These are phyloP conservation scores for Sambucus nigra DNA, from an alignment of 129 eudicot genomes.

Conservation along the genomic window DNA sequence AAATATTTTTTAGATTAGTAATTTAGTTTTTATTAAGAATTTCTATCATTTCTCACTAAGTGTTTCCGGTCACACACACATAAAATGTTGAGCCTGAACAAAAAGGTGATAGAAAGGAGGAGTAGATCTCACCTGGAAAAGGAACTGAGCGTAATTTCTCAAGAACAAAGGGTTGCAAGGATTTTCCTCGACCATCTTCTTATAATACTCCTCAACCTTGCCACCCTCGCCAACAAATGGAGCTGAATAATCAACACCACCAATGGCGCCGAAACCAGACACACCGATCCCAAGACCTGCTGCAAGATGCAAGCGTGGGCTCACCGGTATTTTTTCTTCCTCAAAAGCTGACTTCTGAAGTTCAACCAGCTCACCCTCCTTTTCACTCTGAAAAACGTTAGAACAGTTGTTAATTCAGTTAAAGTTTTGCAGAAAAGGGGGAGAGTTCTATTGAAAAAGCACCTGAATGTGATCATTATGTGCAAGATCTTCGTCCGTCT, in stretches of 20 bases:
- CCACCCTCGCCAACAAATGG: background rate
- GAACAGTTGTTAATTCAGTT: background rate
- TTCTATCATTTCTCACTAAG: no score
- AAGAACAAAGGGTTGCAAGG: constrained; percentile 38
- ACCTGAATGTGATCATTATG: constrained; percentile 25
- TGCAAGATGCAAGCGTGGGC: constrained; percentile 36
- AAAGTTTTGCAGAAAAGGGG: background rate
- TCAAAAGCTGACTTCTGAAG: background rate
- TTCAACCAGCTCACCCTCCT: background rate
- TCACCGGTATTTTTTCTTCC: constrained; percentile 16
- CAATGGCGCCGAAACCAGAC: background rate
- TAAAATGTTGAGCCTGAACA: no score
- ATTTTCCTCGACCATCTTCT: constrained; percentile 36
- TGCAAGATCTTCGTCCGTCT: constrained; percentile 24
- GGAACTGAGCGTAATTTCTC: constrained; percentile 48
- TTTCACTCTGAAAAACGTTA: constrained; percentile 4
- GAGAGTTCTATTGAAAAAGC: background rate
- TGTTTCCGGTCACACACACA: no score
- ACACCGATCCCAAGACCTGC: constrained; percentile 23
- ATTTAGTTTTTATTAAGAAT: no score
- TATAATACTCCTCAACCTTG: constrained; percentile 24
- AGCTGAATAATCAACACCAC: background rate
- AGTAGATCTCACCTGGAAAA: constrained; percentile 43
- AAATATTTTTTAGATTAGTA: no score
- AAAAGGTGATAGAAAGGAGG: background rate